Conservation (phyloP, 345 rosid genomes). For the Citrus sp. region DNA sequence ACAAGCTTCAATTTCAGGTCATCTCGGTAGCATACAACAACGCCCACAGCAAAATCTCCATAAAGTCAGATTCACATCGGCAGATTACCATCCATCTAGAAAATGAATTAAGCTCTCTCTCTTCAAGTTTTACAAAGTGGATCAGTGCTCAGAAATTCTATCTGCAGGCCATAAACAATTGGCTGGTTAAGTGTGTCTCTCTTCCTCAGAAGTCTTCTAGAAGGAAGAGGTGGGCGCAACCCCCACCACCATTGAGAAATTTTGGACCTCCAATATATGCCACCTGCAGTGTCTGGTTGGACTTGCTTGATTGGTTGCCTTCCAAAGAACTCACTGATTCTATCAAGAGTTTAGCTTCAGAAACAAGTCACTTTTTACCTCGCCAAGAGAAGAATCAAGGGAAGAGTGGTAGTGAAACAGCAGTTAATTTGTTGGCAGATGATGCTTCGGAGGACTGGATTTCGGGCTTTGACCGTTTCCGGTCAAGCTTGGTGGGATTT, state of each 20-base stretch:
- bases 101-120: slow-evolving; percentile 51
- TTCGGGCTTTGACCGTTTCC: slow-evolving; percentile 54
- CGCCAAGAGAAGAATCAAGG: slow-evolving; percentile 66
- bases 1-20: slow-evolving; percentile 62
- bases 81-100: slow-evolving; percentile 66
- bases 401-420: slow-evolving; percentile 41
- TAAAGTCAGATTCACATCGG: slow-evolving; percentile 62
- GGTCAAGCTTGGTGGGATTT: slow-evolving; percentile 50
- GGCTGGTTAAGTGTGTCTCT: slow-evolving; percentile 70
- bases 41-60: slow-evolving; percentile 39
- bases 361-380: slow-evolving; percentile 59
- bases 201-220: slow-evolving; percentile 28
- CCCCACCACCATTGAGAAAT: slow-evolving; percentile 25
- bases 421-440: slow-evolving; percentile 40
- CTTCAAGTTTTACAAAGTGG: slow-evolving; percentile 77
- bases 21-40: slow-evolving; percentile 49
- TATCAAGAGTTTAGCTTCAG: slow-evolving; percentile 60
- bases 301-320: slow-evolving; percentile 44
- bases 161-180: slow-evolving; percentile 54
- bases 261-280: slow-evolving; percentile 73
- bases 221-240: slow-evolving; percentile 29
- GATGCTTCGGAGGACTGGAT: slow-evolving; percentile 52
- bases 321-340: slow-evolving; percentile 61
- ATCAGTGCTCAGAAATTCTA: slow-evolving; percentile 67
- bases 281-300: slow-evolving; percentile 74